Conservation (phyloP, 306 rosid genomes). For the Lathyrus oleraceus region DNA sequence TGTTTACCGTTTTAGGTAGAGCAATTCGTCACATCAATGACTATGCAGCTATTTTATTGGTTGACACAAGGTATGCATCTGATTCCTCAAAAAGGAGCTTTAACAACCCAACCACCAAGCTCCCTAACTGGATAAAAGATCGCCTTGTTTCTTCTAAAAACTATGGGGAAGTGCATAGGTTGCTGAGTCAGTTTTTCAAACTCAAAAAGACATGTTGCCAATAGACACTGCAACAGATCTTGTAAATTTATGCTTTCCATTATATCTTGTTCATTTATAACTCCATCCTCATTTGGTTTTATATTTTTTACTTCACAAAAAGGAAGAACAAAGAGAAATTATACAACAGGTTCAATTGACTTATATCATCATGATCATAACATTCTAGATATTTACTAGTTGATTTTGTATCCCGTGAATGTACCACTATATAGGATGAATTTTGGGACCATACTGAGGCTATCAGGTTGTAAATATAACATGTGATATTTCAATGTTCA, state of each 20-base stretch:
- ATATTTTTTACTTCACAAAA: background rate
- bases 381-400: background rate
- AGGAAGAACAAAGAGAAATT: slow-evolving; percentile 1
- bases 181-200: slow-evolving; percentile 81
- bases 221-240: slow-evolving; percentile 33
- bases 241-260: background rate
- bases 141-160: slow-evolving; percentile 61
- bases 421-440: background rate
- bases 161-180: slow-evolving; percentile 80
- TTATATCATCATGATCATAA: slow-evolving; percentile 1
- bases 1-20: slow-evolving; percentile 62
- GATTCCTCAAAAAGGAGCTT: slow-evolving; percentile 64
- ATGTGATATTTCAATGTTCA: background rate
- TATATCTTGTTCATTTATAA: slow-evolving; percentile 19
- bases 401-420: background rate
- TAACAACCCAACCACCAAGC: slow-evolving; percentile 67
- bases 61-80: slow-evolving; percentile 69
- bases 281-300: background rate
- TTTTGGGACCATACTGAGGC: background rate
- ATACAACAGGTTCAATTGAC: background rate
- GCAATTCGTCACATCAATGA: slow-evolving; percentile 90
- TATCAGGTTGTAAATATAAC: background rate
- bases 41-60: slow-evolving; percentile 82
- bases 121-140: slow-evolving; percentile 86
- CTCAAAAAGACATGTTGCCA: slow-evolving; percentile 46